Percentiles rank a stretch among this genome's conserved stretches.
Conservation (phyloP, 352 stramenopile species). For the Pythium sukuiense region DNA sequence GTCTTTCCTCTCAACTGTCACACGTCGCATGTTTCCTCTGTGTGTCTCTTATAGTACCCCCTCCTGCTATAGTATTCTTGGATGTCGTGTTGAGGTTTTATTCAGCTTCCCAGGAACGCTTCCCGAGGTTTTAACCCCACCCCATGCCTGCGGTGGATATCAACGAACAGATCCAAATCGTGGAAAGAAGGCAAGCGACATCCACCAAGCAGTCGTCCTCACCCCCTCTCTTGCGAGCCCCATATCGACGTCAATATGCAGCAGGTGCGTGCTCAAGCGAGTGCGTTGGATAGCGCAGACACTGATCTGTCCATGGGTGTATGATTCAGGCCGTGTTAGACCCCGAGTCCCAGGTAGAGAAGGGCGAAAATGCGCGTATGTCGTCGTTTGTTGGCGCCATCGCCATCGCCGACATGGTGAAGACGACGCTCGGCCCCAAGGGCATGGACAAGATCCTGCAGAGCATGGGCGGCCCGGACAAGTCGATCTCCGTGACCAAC, state of each 20-base stretch:
- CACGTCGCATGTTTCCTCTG: not conserved
- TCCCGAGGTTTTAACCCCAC: not conserved
- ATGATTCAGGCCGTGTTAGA: not conserved
- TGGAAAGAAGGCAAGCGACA: not conserved
- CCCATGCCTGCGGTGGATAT: not conserved
- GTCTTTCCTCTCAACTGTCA: not conserved
- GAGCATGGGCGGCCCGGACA: conserved; percentile 82
- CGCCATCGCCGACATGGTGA: conserved; percentile 99
- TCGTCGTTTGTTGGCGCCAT: conserved; percentile 99
- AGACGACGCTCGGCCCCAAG: conserved; percentile 99
- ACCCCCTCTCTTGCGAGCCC: not conserved
- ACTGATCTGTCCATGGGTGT: not conserved
- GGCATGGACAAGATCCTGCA: conserved; percentile 99
- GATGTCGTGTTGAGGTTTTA: not conserved
- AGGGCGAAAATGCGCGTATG: conserved; percentile 99
- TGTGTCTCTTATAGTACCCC: not conserved
- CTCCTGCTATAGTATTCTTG: not conserved
- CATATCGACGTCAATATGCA: conserved; percentile 2
- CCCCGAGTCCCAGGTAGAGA: not conserved
- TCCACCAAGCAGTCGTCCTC: not conserved
- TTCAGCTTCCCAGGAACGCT: not conserved
- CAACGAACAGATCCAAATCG: conserved; percentile 1
- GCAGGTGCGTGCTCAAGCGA: not conserved
- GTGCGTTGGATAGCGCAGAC: not conserved
- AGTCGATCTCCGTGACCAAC: conserved; percentile 96